phyloP scores from a whole-genome alignment of 352 stramenopile genomes.

The Paralagenidium karlingii region DNA sequence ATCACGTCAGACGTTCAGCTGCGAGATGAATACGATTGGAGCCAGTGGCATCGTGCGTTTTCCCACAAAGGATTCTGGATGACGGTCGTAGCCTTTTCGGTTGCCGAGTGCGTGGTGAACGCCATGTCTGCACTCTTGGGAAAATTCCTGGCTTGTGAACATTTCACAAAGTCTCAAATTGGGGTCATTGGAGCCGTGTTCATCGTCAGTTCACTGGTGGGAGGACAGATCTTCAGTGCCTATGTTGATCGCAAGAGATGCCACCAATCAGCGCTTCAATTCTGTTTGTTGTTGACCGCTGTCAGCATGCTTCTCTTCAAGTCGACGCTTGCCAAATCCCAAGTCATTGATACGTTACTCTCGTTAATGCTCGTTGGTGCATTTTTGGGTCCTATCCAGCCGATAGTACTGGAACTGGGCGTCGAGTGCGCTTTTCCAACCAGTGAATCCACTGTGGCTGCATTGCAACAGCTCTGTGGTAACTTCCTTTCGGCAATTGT shows the following conservation, averaged over 20 bases:
- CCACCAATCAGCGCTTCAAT: conserved; percentile 37
- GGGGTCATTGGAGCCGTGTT: conserved; percentile 52
- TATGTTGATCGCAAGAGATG: conserved; percentile 49
- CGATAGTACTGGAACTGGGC: conserved; percentile 51
- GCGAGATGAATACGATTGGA: conserved; percentile 57
- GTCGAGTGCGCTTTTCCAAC: conserved; percentile 66
- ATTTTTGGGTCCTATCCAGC: conserved; percentile 49
- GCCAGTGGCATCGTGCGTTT: conserved; percentile 53
- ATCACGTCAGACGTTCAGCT: conserved; percentile 43
- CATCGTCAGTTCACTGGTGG: conserved; percentile 55
- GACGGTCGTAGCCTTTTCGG: conserved; percentile 44
- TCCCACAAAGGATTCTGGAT: conserved; percentile 43
- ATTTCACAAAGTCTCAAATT: conserved; percentile 50
- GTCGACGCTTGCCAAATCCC: conserved; percentile 16
- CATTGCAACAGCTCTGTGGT: conserved; percentile 60
- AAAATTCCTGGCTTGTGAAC: conserved; percentile 46
- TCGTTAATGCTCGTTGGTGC: conserved; percentile 30
- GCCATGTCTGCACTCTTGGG: conserved; percentile 55
- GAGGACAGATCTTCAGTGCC: conserved; percentile 46
- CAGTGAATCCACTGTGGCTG: conserved; percentile 59
- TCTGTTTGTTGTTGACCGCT: conserved; percentile 38
- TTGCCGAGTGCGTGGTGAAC: conserved; percentile 57
- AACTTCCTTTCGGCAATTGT: conserved; percentile 60
- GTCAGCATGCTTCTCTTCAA: conserved; percentile 30
- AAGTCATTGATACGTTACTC: conserved; percentile 22